A percentile compares a stretch with the other conserved stretches of the same genome.
These are phyloP conservation scores for Hygrophoropsis aurantiaca DNA, from an alignment of 768 basidiomycete species.

Conservation along the genomic window DNA sequence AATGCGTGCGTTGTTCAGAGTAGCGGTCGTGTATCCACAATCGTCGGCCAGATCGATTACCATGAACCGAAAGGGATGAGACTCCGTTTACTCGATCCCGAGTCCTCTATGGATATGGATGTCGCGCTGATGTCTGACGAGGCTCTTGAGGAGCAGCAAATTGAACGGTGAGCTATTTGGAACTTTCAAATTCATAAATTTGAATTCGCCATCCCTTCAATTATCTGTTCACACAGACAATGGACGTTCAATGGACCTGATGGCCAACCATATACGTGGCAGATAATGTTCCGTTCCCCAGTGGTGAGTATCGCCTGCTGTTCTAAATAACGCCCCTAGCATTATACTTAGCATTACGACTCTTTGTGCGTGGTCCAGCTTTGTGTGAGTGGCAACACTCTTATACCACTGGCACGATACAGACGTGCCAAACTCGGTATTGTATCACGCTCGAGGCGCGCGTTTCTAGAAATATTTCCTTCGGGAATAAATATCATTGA, in stretches of 20 bases:
- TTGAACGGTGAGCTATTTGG: conserved; percentile 20
- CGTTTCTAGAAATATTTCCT: conserved; percentile 35
- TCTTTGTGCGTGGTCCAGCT: conserved; percentile 22
- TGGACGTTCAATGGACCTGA: conserved; percentile 40
- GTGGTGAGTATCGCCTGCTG: conserved; percentile 33
- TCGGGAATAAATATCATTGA: conserved; percentile 29
- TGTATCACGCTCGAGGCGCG: conserved; percentile 34
- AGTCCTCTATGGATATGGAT: conserved; percentile 1
- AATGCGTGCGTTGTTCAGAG: conserved; percentile 13
- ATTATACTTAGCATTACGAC: not conserved
- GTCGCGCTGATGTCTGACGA: conserved; percentile 14
- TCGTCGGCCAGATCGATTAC: conserved; percentile 32
- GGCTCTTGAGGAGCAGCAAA: conserved; percentile 2
- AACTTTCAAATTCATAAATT: no score
- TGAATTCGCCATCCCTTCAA: no score
- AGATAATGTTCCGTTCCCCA: conserved; percentile 36
- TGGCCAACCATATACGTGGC: conserved; percentile 35
- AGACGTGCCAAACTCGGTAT: conserved; percentile 38
- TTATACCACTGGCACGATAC: conserved; percentile 31
- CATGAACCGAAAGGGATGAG: conserved; percentile 19
- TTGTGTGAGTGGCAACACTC: conserved; percentile 26
- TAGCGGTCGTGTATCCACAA: conserved; percentile 31
- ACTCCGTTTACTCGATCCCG: conserved; percentile 20
- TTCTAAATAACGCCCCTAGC: no score
- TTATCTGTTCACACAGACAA: conserved; percentile 28